phyloP scores from a whole-genome alignment of 208 protist genomes.

The Leishmania tropica region DNA sequence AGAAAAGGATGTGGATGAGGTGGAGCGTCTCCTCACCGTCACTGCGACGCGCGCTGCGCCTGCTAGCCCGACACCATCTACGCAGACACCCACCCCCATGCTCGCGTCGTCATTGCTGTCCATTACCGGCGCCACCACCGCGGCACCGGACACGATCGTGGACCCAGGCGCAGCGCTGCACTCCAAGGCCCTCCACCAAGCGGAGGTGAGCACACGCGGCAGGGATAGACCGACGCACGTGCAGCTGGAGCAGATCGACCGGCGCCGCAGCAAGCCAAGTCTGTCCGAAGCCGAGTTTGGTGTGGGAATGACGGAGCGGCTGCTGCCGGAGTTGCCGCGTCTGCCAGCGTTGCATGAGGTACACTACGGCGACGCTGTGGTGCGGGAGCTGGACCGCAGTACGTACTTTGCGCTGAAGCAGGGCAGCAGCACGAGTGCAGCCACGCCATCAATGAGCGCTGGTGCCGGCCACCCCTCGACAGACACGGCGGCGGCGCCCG shows the following conservation, averaged over 20 bases:
- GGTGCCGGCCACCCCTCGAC: background rate
- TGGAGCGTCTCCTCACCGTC: conserved; percentile 22
- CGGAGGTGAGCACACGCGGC: background rate
- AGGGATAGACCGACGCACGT: conserved; percentile 18
- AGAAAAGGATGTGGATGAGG: conserved; percentile 21
- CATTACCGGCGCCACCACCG: background rate
- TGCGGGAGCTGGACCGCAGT: conserved; percentile 70
- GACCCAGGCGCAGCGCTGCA: conserved; percentile 20
- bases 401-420: conserved; percentile 43
- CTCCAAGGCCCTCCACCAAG: conserved; percentile 21
- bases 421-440: background rate
- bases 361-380: conserved; percentile 80
- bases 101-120: background rate
- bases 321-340: conserved; percentile 74
- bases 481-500: background rate
- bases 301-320: conserved; percentile 77
- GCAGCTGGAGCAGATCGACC: conserved; percentile 56
- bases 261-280: conserved; percentile 69
- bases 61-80: background rate
- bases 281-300: conserved; percentile 73
- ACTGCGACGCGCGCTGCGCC: conserved; percentile 3
- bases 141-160: background rate
- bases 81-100: background rate
- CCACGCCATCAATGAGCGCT: background rate
- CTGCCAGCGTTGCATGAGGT: conserved; percentile 79